A percentile compares a stretch with the other conserved stretches of the same genome.
phyloP scores from a whole-genome alignment of 306 rosid species.

The Quillaja saponaria region DNA sequence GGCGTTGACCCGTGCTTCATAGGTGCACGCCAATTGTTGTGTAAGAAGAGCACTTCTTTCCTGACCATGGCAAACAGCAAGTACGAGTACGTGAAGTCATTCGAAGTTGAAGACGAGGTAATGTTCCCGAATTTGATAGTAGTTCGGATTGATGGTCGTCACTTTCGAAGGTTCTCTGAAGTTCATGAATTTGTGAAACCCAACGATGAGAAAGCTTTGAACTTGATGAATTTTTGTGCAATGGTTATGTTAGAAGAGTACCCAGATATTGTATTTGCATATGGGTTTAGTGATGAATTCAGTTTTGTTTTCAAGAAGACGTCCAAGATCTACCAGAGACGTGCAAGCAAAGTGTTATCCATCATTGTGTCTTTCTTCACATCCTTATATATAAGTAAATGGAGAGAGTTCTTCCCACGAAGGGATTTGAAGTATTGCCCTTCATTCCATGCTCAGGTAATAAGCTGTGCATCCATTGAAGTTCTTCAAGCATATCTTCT shows the following conservation, averaged over 20 bases:
- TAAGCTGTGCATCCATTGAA: conserved; percentile 60
- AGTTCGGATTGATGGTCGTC: conserved; percentile 53
- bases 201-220: conserved; percentile 50
- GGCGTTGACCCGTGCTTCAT: too few relatives aligned
- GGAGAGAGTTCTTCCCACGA: conserved; percentile 61
- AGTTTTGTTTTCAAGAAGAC: conserved; percentile 75
- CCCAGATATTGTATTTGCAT: conserved; percentile 67
- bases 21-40: neutral
- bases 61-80: conserved; percentile 67
- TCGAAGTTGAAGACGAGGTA: conserved; percentile 73
- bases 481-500: conserved; percentile 75
- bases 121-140: conserved; percentile 65
- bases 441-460: conserved; percentile 58
- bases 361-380: conserved; percentile 70
- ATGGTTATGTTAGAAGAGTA: conserved; percentile 52
- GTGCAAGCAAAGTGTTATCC: conserved; percentile 73
- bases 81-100: conserved; percentile 77
- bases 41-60: neutral
- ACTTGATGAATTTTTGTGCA: conserved; percentile 77
- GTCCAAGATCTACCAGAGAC: conserved; percentile 70
- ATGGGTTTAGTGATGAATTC: conserved; percentile 72
- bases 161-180: conserved; percentile 53
- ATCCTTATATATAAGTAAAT: conserved; percentile 55
- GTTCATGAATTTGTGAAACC: conserved; percentile 64
- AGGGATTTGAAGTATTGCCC: conserved; percentile 56